Percentiles rank a stretch among this genome's conserved stretches.
Evolutionary conservation across 495 filamentous ascomycete genomes (phyloP).

Genomic region (Penicillium manginii): DNA sequence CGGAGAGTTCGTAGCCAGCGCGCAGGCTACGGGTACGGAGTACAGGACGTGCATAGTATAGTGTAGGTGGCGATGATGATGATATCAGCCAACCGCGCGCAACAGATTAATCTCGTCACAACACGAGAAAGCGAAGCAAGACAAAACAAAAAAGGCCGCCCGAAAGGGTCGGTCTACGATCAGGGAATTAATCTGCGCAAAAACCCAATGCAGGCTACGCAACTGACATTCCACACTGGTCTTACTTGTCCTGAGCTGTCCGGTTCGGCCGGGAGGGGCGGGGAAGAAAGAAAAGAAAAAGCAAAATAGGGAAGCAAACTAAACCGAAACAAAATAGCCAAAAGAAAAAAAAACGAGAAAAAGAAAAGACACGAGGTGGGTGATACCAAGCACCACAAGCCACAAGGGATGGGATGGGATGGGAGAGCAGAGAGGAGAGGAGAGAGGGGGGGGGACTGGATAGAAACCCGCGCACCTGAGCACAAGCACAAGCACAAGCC

Average conservation of each 20-base stretch:
- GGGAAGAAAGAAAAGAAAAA: background rate
- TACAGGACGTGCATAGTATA: too few relatives aligned
- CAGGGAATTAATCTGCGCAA: conserved; percentile 1
- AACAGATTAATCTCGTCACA: too few relatives aligned
- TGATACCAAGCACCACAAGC: background rate
- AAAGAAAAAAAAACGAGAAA: background rate
- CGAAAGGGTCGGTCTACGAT: conserved; percentile 3
- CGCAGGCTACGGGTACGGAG: too few relatives aligned
- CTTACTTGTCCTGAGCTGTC: background rate
- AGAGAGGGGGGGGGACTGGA: too few relatives aligned
- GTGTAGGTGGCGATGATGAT: too few relatives aligned
- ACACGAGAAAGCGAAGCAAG: background rate
- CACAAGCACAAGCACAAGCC: background rate
- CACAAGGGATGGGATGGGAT: background rate
- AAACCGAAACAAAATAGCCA: background rate
- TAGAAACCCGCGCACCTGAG: background rate
- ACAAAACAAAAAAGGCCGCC: too few relatives aligned
- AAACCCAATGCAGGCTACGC: conserved; percentile 8
- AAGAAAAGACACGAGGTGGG: background rate
- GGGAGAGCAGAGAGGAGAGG: too few relatives aligned
- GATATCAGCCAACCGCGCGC: background rate
- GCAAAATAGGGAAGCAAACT: background rate
- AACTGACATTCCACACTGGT: conserved; percentile 4
- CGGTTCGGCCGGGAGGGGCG: background rate
- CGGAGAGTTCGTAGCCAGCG: background rate